These are phyloP conservation scores for Teratosphaeria zuluensis DNA, from an alignment of 2,329 filamentous ascomycete species.

Conservation along the genomic window DNA sequence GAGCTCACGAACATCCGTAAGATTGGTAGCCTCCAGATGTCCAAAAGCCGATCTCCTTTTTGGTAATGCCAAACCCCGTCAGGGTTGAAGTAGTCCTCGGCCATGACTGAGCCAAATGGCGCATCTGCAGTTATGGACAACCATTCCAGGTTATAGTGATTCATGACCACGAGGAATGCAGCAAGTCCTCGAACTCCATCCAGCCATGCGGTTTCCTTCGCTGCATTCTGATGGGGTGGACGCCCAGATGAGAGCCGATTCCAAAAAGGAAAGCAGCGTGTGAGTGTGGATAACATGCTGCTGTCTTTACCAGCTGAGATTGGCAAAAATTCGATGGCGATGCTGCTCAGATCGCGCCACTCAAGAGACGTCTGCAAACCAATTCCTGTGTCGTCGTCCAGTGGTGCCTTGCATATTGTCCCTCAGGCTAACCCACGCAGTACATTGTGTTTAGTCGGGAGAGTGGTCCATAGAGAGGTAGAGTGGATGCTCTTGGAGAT, in stretches of 20 bases:
- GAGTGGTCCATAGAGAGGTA: neutral
- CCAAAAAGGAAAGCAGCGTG: neutral
- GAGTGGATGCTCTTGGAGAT: neutral
- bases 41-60: conserved; percentile 3
- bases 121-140: neutral
- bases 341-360: neutral
- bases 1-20: conserved; percentile 5
- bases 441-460: no score
- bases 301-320: neutral
- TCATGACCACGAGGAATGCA: conserved; percentile 3
- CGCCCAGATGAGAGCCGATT: neutral
- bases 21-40: conserved; percentile 11
- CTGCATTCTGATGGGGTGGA: neutral
- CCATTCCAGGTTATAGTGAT: conserved; percentile 8
- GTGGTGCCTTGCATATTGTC: neutral
- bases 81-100: neutral
- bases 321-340: neutral
- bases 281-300: neutral
- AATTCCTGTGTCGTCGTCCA: neutral
- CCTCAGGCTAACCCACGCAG: no score
- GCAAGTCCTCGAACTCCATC: conserved; percentile 13
- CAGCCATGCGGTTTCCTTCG: conserved; percentile 5
- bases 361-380: neutral
- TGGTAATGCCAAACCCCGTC: conserved; percentile 1
- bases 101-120: neutral